Base-by-base conservation (phyloP, 164 flowering plant species). In the Paratinospora sagittata region DNA sequence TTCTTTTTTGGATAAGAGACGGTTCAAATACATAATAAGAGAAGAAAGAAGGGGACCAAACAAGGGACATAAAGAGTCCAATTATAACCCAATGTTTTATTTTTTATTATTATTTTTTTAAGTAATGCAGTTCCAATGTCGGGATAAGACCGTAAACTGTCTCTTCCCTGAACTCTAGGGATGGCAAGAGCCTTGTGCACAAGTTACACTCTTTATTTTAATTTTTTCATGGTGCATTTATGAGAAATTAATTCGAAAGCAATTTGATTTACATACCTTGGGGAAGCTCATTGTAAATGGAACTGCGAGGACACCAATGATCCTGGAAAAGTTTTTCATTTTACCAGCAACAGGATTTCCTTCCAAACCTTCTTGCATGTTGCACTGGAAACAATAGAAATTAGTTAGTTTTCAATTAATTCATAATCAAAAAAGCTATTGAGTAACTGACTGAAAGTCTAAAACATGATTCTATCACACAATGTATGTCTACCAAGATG, bases 351-450 rank as follows among this genome's bases (percentile, higher is more conserved):
- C 72, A 66, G 96, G 92, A 79, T 93, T 95, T 49, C 98, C 98
- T 83, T 95, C 97, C 86, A 95, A 26, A 24, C 99, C 98, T 76
- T 95, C 96, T 86, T 95, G 98, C 83, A 85, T 79, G 72, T 93
- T 90, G 73, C 78, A 83, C 97, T 91, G 78, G 19, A 69, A 63
- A 37, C 19, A 17, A 70, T 8, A 63, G 24, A 70, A 33, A 39
- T 27, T 52, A 70, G 64, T 62, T 45, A 58, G 33, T 58, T 57
- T 43, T 27, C 16, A 11, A 58, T 27, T 60, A 70, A n/a, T 23
- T 10, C 23, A 17, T 36, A 70, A 26, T 69, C 19, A 33, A 11
- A 71, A 60, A 26, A 63, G 66, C 60, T 62, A 6, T 52, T 12
- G 12, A 36, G 43, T 0, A 60, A 62, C 26, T 41, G 67, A 43